A percentile compares a stretch with the other conserved stretches of the same genome.
Conservation (phyloP, 2,329 filamentous ascomycete genomes). For the Endoconidiophora polonica region DNA sequence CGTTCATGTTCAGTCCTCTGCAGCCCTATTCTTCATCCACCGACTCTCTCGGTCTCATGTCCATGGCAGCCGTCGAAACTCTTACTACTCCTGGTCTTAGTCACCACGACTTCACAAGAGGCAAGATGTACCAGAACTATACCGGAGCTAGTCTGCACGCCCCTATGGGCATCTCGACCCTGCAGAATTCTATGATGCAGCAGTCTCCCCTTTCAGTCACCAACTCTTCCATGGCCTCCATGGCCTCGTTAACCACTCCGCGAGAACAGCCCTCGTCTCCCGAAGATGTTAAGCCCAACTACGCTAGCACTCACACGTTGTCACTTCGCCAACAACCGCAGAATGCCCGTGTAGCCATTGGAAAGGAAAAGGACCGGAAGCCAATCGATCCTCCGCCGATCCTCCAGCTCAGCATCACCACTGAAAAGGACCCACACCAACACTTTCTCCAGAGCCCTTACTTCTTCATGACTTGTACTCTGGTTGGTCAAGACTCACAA, state of each 20-base stretch:
- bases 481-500: constrained; percentile 27
- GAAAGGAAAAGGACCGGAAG: constrained; percentile 72
- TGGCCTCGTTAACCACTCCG: background rate
- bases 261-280: constrained; percentile 1
- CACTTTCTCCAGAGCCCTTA: constrained; percentile 27
- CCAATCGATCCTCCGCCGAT: constrained; percentile 80
- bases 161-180: constrained; percentile 6
- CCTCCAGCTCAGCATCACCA: constrained; percentile 41
- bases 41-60: constrained; percentile 5
- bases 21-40: background rate
- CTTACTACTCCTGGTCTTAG: constrained; percentile 7
- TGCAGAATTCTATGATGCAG: background rate
- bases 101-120: constrained; percentile 10
- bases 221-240: background rate
- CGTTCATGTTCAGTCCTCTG: constrained; percentile 8
- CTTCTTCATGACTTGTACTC: constrained; percentile 30
- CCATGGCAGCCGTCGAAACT: constrained; percentile 11
- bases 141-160: background rate
- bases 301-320: constrained; percentile 20
- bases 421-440: constrained; percentile 28
- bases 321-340: constrained; percentile 49
- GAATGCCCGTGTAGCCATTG: constrained; percentile 49
- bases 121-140: constrained; percentile 12
- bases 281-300: constrained; percentile 6
- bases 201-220: constrained; percentile 1